phyloP scores from a whole-genome alignment of 176 grass and related monocot genomes.

The Hsuehochloa calcarea region DNA sequence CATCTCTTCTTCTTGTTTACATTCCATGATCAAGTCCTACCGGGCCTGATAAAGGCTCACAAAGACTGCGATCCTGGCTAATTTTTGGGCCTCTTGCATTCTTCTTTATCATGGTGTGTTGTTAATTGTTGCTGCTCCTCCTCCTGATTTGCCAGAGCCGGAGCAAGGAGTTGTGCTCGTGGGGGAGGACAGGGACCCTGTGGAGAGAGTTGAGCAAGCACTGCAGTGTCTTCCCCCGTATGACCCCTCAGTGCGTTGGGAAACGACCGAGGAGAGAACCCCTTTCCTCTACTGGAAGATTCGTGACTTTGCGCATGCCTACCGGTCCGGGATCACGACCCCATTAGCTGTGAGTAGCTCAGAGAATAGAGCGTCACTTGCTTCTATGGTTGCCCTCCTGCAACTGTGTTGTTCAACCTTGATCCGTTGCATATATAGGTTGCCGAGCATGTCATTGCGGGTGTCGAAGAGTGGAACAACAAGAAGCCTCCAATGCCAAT shows the following conservation, averaged over 20 bases:
- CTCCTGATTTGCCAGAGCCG: slow-evolving; percentile 49
- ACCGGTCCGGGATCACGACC: slow-evolving; percentile 64
- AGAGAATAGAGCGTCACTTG: not conserved
- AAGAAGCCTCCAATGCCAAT: slow-evolving; percentile 73
- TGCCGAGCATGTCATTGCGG: slow-evolving; percentile 69
- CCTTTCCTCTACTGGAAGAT: slow-evolving; percentile 95
- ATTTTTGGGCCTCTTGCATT: not conserved
- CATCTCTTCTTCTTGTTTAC: not conserved
- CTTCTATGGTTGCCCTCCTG: not conserved
- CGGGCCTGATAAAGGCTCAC: too few relatives aligned
- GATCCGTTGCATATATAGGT: slow-evolving; percentile 45
- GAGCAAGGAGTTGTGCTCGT: slow-evolving; percentile 58
- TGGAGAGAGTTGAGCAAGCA: slow-evolving; percentile 59
- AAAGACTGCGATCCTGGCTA: not conserved
- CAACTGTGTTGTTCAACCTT: slow-evolving; percentile 4
- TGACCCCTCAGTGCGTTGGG: slow-evolving; percentile 38
- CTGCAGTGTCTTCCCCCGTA: slow-evolving; percentile 41
- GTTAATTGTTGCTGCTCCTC: not conserved
- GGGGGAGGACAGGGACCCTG: slow-evolving; percentile 59
- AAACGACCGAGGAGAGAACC: slow-evolving; percentile 19
- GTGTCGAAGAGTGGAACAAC: slow-evolving; percentile 66
- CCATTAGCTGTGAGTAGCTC: slow-evolving; percentile 58
- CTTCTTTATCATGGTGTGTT: not conserved
- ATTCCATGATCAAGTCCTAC: too few relatives aligned
- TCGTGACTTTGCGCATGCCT: slow-evolving; percentile 85